Evolutionary conservation across 495 filamentous ascomycete genomes (phyloP), one percentile per base, ranked within the genome.

Genomic region (Aspergillus haitiensis): DNA sequence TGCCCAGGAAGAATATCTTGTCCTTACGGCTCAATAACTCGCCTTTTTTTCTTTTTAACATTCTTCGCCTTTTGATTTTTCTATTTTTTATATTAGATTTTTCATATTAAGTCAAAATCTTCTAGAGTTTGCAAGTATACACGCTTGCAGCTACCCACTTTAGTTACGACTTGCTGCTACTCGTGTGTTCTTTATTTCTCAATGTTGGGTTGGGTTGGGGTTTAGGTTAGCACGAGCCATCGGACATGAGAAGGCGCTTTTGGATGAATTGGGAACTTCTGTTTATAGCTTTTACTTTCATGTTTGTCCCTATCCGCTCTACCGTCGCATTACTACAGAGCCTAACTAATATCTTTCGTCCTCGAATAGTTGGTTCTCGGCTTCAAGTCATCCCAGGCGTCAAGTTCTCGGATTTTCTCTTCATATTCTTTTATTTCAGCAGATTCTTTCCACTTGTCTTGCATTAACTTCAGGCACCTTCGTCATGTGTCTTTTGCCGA

Each of bases 401-500:
- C 21, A 27, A 27, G 21, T 27, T 27, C 21, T 55, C 60, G 57
- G 49, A 21, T 45, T 61, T 59, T 36, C 65, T 48, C n/a, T 52
- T 57, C 55, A 54, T 58, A 55, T 60, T 15, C 50, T 63, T 34
- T 63, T 62, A 58, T 3, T 56, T 62, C 59, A 64, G 55, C 58
- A 55, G 47, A 53, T 56, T 49, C 50, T n/a, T 56, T 59, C 59
- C 48, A 32, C 49, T 59, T 64, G 37, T 58, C 16, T 27, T 27
- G 21, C 21, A 27, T 27, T 61, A 49, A 37, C 16, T 50, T 61
- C 52, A 42, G 39, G 55, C 53, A 40, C 51, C 40, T 52, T 15
- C 60, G 57, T 59, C 56, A 56, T 52, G 56, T 16, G 52, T 37
- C 60, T 53, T 54, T 63, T 61, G 62, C 65, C 66, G 71, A 76